phyloP scores from a whole-genome alignment of 345 rosid genomes.

The Gossypium herbaceum region DNA sequence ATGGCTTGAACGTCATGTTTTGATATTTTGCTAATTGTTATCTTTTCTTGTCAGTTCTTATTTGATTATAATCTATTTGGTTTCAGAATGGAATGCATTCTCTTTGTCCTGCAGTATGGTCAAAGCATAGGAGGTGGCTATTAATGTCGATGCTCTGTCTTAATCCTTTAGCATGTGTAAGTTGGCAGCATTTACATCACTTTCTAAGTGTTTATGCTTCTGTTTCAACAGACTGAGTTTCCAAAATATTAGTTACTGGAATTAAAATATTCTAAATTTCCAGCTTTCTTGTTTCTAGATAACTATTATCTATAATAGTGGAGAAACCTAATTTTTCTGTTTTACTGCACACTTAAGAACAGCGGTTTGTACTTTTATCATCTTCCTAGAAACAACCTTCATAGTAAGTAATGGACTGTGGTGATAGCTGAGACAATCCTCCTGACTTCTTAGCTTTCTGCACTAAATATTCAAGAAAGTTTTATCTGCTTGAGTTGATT shows the following conservation, averaged over 20 bases:
- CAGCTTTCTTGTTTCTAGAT: neutral
- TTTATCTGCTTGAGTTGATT: neutral
- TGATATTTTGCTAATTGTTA: neutral
- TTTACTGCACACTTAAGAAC: neutral
- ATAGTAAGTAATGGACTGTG: neutral
- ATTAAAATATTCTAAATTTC: neutral
- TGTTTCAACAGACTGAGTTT: neutral
- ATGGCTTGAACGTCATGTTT: neutral
- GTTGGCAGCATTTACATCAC: constrained; percentile 22
- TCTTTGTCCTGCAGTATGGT: constrained; percentile 93
- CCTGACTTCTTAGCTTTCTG: neutral
- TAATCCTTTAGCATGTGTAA: constrained; percentile 86
- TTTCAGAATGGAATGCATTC: constrained; percentile 92
- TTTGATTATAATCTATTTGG: constrained; percentile 11
- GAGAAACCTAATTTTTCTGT: neutral
- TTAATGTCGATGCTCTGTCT: constrained; percentile 95
- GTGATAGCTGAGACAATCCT: neutral
- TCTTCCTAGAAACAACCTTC: neutral
- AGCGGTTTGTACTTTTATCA: neutral
- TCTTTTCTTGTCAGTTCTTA: neutral
- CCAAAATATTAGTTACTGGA: neutral
- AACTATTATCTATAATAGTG: neutral
- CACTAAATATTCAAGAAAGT: neutral
- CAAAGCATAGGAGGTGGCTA: constrained; percentile 92
- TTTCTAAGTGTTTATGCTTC: neutral